Evolutionary conservation across 2,329 filamentous ascomycete genomes (phyloP), one percentile per base, ranked within the genome.

Genomic region (Macroventuria anomochaeta): DNA sequence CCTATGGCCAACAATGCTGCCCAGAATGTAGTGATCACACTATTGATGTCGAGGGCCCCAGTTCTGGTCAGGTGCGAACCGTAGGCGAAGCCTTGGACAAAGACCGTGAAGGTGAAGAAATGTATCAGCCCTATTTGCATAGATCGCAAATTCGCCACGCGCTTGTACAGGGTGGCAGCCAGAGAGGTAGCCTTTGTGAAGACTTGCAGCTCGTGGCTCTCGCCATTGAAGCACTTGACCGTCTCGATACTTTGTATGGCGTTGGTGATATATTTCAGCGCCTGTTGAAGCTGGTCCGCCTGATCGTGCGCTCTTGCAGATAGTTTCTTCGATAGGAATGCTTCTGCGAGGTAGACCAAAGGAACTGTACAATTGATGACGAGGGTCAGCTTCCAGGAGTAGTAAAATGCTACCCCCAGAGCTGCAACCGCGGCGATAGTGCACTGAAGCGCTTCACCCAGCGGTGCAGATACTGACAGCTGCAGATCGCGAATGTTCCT

Each of bases 61-160:
- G 82, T 75, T 8, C 80, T 78, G 8, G 95, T 86, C 1, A 96
- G 81, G 1, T 84, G 78, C 23, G 88, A 83, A 0, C 92, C 93
- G 63, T 93, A 96, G 85, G 90, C 96, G 67, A 97, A 97, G 0
- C 92, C 93, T 52, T 92, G 83, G 0, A 96, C 88, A 61, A 97
- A 97, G 70, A 97, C 86, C 1, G 80, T 81, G 3, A 91, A 83
- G 25, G 88, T 86, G 77, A 92, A 86, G 61, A 96, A 84, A 39
- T 88, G 87, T 44, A 90, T 81, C 40, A 89, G 83, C 0, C 87
- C 87, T 67, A 90, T 86, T 67, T 96, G 92, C 3, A 86, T 70
- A 0, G 89, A 86, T 60, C 86, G 89, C 13, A 85, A 81, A 38
- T 84, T 80, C 0, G 88, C 88, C 68, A 93, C 90, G 13, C 83